phyloP scores from a whole-genome alignment of 495 filamentous ascomycete species.

The Penicillium arizonense region DNA sequence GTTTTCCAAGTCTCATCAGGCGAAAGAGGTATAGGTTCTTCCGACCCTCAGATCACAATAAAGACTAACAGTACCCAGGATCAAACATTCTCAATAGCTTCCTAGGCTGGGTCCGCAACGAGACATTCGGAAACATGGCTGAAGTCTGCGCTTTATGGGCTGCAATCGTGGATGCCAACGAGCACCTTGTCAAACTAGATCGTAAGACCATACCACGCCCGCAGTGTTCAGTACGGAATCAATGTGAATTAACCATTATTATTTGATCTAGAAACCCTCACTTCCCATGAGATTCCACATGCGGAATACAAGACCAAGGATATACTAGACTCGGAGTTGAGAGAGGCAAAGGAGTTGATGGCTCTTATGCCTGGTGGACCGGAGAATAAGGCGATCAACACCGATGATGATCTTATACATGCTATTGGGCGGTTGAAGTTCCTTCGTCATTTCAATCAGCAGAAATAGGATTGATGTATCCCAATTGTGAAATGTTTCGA shows the following conservation, averaged over 20 bases:
- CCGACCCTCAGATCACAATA: neutral
- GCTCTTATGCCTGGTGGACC: slow-evolving; percentile 1
- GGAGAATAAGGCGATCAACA: neutral
- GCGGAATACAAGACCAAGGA: neutral
- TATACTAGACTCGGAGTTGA: neutral
- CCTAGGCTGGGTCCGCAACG: slow-evolving; percentile 8
- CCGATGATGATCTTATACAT: neutral
- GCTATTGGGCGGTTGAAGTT: slow-evolving; percentile 3
- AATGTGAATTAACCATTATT: neutral
- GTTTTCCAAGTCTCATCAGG: neutral
- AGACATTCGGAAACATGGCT: slow-evolving; percentile 1
- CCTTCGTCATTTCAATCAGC: neutral
- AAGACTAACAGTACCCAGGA: neutral
- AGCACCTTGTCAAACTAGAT: neutral
- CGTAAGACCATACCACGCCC: neutral
- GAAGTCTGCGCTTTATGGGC: slow-evolving; percentile 3
- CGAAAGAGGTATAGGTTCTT: neutral
- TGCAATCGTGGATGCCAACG: slow-evolving; percentile 3
- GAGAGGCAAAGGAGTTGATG: neutral
- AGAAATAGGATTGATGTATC: no score
- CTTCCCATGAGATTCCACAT: neutral
- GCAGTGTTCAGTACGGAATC: neutral
- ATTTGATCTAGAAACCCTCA: neutral
- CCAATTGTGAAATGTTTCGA: no score
- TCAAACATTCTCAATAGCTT: neutral